These are phyloP conservation scores for Acanthamoeba castellanii DNA, from an alignment of 208 protist species.

Conservation along the genomic window DNA sequence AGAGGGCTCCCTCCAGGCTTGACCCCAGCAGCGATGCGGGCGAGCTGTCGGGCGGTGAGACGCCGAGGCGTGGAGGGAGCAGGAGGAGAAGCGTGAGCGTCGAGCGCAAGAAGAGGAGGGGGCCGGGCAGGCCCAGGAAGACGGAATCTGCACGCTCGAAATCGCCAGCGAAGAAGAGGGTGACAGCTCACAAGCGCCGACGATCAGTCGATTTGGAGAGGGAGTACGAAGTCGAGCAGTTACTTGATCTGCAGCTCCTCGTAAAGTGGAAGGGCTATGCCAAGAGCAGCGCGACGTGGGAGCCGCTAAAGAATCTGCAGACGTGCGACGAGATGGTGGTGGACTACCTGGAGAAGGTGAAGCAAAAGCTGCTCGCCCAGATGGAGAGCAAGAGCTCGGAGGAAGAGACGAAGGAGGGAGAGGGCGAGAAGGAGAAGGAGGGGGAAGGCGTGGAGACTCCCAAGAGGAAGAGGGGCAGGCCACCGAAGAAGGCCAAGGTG, in stretches of 20 bases:
- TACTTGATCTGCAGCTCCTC: background rate
- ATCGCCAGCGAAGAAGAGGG: background rate
- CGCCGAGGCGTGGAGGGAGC: background rate
- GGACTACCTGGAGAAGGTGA: constrained; percentile 7
- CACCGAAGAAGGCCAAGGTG: constrained; percentile 8
- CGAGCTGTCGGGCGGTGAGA: background rate
- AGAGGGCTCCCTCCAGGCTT: background rate
- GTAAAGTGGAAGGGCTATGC: constrained; percentile 45
- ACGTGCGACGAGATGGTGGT: background rate
- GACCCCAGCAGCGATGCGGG: background rate
- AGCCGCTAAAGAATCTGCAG: background rate
- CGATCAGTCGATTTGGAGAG: background rate
- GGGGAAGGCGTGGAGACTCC: background rate
- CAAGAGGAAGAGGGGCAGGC: background rate
- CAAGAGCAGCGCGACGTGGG: constrained; percentile 38
- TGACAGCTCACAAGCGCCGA: background rate
- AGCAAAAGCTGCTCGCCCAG: background rate
- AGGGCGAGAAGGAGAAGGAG: background rate
- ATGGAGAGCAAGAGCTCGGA: background rate
- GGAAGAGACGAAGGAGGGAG: background rate
- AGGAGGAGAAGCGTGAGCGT: background rate
- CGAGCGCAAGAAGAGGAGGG: background rate
- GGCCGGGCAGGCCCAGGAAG: background rate
- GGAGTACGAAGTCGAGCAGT: constrained; percentile 15
- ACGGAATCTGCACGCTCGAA: background rate